Evolutionary conservation across 2,329 filamentous ascomycete species (phyloP), one percentile per base, ranked within the genome.

Genomic region (Aureobasidium sp.): DNA sequence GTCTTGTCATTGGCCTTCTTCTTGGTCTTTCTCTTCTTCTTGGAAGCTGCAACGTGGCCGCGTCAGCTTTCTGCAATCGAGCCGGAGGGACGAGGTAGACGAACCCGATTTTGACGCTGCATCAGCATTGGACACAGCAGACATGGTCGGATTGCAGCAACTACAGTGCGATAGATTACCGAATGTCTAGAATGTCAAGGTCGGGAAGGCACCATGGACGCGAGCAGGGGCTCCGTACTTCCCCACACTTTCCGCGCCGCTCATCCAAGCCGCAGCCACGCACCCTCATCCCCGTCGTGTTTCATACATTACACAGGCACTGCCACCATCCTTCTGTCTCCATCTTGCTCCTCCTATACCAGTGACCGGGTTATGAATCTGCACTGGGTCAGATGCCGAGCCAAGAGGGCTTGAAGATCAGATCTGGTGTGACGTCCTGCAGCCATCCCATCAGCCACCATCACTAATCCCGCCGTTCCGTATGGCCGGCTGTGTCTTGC

Each of bases 11-110:
- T 73, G 65, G 74, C 75, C 74, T 82, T 83, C 73, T 82, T 84
- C 76, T 81, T 82, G 71, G 80, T 84, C 72, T 78, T 82, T 70
- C 79, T 83, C 75, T 82, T 84, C 69, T 80, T 80, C 69, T 78
- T 84, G 58, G 75, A 69, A 68, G 74, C 76, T 78, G 65, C 64
- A 68, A 58, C 62, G 63, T 58, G 44, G 53, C 61, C 58, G 61
- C 51, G 65, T 66, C 62, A 66, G 65, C 64, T 15, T 29, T 29
- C 14, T 53, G 34, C 17, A 20, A 11, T 22, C 20, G 22, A 14
- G 14, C 15, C 8, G 3, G 15, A n/a, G n/a, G 9, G 39, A 31
- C 27, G 31, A 25, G n/a, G 47, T 25, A n/a, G n/a, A 63, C 65
- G 17, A 44, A 66, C 65, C 65, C 55, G 65, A 64, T 44, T 65